Conservation (phyloP, 805 yeast species). For the Sporopachydermia lactativora region DNA sequence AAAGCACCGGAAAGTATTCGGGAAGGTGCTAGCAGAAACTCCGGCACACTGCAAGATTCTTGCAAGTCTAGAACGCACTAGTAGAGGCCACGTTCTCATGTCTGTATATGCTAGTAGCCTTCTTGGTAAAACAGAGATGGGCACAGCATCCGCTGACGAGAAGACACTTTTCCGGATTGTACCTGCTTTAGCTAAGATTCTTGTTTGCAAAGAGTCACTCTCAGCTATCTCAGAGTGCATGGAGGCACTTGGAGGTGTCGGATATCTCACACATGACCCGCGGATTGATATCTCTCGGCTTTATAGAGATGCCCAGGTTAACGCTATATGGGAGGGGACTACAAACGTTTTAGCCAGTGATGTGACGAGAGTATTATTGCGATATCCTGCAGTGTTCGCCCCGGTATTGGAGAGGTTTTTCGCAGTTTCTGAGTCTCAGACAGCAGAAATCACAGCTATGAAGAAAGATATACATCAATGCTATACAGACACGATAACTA, state of each 20-base stretch:
- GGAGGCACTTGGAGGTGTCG: slow-evolving; percentile 20
- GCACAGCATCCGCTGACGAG: slow-evolving; percentile 9
- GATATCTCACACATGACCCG: slow-evolving; percentile 18
- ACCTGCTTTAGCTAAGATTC: slow-evolving; percentile 16
- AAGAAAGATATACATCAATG: neutral
- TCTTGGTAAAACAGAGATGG: slow-evolving; percentile 14
- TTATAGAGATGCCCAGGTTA: slow-evolving; percentile 17
- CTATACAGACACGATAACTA: neutral
- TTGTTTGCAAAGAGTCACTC: slow-evolving; percentile 14
- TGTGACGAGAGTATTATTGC: slow-evolving; percentile 3
- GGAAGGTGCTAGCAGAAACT: slow-evolving; percentile 9
- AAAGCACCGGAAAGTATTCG: slow-evolving; percentile 15
- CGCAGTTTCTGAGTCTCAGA: neutral
- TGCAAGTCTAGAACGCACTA: slow-evolving; percentile 14
- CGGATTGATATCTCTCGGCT: slow-evolving; percentile 16
- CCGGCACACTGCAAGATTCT: slow-evolving; percentile 16
- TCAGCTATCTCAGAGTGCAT: slow-evolving; percentile 18
- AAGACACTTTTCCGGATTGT: slow-evolving; percentile 12
- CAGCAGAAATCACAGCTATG: neutral
- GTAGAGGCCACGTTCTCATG: slow-evolving; percentile 12
- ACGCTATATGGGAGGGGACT: slow-evolving; percentile 20
- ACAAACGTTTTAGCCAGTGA: slow-evolving; percentile 19
- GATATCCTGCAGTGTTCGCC: neutral
- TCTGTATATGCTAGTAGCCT: slow-evolving; percentile 13
- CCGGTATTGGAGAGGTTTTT: neutral